Conservation (phyloP, 805 yeast species). For the Yarrowia deformans region DNA sequence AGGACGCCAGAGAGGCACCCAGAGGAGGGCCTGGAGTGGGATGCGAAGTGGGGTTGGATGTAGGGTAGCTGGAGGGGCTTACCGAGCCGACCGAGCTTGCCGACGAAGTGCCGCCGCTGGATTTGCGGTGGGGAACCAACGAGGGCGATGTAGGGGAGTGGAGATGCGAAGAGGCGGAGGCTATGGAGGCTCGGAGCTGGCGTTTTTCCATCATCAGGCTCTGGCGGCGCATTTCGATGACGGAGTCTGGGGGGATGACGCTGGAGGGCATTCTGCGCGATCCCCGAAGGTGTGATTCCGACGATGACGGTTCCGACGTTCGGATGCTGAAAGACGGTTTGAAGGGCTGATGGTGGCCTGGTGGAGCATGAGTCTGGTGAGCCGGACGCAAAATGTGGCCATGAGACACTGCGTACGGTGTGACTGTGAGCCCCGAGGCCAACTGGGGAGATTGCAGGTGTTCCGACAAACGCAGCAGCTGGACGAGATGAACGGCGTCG, state of each 20-base stretch:
- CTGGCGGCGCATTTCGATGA: conserved; percentile 37
- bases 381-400: conserved; percentile 41
- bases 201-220: conserved; percentile 37
- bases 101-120: conserved; percentile 10
- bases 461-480: conserved; percentile 40
- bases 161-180: conserved; percentile 14
- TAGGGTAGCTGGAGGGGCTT: conserved; percentile 20
- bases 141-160: conserved; percentile 25
- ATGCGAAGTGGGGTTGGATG: conserved; percentile 20
- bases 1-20: conserved; percentile 41
- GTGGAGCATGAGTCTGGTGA: conserved; percentile 4
- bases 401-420: conserved; percentile 47
- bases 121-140: conserved; percentile 26
- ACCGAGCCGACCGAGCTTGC: conserved; percentile 25
- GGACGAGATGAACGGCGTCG: conserved; percentile 40
- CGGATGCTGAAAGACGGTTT: conserved; percentile 29
- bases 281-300: not conserved
- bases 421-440: conserved; percentile 42
- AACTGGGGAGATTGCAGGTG: not conserved
- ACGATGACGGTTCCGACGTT: conserved; percentile 9
- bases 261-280: conserved; percentile 29
- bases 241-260: conserved; percentile 33
- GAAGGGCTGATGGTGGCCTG: conserved; percentile 26
- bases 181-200: conserved; percentile 20
- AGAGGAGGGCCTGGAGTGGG: conserved; percentile 30